Conservation (phyloP, 2,329 filamentous ascomycete species). For the Esteya vermicola region DNA sequence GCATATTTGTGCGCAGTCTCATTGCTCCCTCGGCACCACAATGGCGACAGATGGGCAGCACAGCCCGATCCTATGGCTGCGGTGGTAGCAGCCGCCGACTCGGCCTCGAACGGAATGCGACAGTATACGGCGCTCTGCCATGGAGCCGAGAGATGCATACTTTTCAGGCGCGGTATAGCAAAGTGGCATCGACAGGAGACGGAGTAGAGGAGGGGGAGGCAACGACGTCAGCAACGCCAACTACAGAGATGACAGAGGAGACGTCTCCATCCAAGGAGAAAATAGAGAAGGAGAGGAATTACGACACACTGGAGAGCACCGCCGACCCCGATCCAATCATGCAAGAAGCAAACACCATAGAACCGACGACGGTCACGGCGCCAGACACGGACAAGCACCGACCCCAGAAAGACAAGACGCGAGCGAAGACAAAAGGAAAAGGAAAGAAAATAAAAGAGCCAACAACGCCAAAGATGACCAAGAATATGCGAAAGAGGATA, state of each 20-base stretch:
- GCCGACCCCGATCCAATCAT: no score
- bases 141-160: not conserved
- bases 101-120: no score
- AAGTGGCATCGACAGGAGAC: not conserved
- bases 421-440: not conserved
- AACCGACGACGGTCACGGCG: no score
- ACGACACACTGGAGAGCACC: no score
- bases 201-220: not conserved
- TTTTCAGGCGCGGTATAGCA: not conserved
- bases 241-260: no score
- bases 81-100: no score
- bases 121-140: not conserved
- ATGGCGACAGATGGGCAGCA: not conserved
- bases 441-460: not conserved
- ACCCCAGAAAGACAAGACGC: no score
- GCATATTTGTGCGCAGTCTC: constrained; percentile 9
- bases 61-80: not conserved
- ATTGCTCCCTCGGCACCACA: not conserved
- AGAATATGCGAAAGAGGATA: constrained; percentile 7
- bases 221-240: no score
- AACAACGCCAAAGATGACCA: not conserved
- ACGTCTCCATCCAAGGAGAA: no score
- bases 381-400: no score
- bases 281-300: no score
- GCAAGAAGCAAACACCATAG: no score